Evolutionary conservation across 768 basidiomycete species (phyloP).

Genomic region (Suillus tomentosus): DNA sequence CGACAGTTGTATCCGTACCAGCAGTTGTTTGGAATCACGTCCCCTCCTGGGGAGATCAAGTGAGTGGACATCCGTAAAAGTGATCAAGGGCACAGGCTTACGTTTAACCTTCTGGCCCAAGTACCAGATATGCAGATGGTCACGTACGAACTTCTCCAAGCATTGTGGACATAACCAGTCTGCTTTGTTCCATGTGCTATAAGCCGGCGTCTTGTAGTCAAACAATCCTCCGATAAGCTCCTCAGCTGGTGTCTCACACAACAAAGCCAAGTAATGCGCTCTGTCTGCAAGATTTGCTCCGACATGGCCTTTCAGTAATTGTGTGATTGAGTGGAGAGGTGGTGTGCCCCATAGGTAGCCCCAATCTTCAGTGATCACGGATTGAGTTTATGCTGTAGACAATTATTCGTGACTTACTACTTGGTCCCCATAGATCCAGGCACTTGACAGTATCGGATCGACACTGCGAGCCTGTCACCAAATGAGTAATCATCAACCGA

Average conservation of each 20-base stretch:
- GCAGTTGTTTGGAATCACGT: constrained; percentile 26
- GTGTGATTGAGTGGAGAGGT: constrained; percentile 7
- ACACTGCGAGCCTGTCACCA: constrained; percentile 14
- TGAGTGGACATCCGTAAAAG: neutral
- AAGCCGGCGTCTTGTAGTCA: constrained; percentile 20
- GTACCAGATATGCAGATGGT: constrained; percentile 33
- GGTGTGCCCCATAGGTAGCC: constrained; percentile 14
- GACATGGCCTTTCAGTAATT: constrained; percentile 12
- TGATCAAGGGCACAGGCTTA: constrained; percentile 11
- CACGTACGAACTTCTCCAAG: constrained; percentile 26
- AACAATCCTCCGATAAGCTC: constrained; percentile 20
- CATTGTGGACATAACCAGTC: constrained; percentile 36
- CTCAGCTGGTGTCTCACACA: constrained; percentile 15
- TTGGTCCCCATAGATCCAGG: constrained; percentile 24
- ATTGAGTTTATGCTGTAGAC: neutral
- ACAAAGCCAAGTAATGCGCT: constrained; percentile 10
- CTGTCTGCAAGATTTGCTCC: constrained; percentile 14
- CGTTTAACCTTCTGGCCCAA: constrained; percentile 25
- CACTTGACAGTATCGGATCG: constrained; percentile 19
- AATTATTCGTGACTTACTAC: constrained; percentile 26
- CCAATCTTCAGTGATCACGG: constrained; percentile 20
- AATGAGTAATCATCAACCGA: constrained; percentile 4
- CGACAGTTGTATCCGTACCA: constrained; percentile 37
- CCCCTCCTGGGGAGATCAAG: constrained; percentile 5
- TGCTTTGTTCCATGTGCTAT: constrained; percentile 30